Evolutionary conservation across 768 basidiomycete genomes (phyloP).

Genomic region (Psilocybe cubensis): DNA sequence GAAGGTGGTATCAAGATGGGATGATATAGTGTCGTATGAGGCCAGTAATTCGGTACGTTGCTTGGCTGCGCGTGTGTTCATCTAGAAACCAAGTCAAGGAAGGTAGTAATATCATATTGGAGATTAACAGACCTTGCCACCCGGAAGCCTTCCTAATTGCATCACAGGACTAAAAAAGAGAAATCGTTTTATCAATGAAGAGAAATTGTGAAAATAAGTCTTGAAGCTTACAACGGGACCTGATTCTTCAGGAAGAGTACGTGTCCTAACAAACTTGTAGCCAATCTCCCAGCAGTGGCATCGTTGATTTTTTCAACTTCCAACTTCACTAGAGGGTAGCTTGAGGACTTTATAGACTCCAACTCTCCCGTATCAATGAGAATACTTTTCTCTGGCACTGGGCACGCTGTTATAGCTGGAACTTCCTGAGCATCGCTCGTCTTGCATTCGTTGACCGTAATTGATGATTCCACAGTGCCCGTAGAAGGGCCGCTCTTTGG

Average conservation of each 20-base stretch:
- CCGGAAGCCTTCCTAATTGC: conserved; percentile 64
- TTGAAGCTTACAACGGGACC: conserved; percentile 67
- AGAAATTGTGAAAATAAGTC: neutral
- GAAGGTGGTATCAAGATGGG: conserved; percentile 78
- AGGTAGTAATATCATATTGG: neutral
- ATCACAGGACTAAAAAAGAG: conserved; percentile 62
- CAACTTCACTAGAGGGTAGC: conserved; percentile 43
- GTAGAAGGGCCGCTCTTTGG: neutral
- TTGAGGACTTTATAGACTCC: conserved; percentile 12
- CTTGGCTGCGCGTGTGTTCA: conserved; percentile 53
- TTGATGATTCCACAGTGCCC: neutral
- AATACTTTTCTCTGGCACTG: neutral
- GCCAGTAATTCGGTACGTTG: conserved; percentile 63
- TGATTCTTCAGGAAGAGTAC: conserved; percentile 80
- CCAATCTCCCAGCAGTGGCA: conserved; percentile 64
- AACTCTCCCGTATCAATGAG: neutral
- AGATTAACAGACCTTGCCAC: conserved; percentile 38
- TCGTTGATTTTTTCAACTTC: conserved; percentile 57
- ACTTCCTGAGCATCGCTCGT: neutral
- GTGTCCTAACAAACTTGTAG: conserved; percentile 66
- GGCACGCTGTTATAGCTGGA: neutral
- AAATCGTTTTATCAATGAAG: neutral
- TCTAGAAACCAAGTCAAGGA: conserved; percentile 27
- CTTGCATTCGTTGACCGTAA: neutral
- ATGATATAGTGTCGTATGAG: conserved; percentile 72